These are phyloP conservation scores for Rhizophagus prolifer DNA, from an alignment of 192 early-diverging fungal species.

Conservation along the genomic window DNA sequence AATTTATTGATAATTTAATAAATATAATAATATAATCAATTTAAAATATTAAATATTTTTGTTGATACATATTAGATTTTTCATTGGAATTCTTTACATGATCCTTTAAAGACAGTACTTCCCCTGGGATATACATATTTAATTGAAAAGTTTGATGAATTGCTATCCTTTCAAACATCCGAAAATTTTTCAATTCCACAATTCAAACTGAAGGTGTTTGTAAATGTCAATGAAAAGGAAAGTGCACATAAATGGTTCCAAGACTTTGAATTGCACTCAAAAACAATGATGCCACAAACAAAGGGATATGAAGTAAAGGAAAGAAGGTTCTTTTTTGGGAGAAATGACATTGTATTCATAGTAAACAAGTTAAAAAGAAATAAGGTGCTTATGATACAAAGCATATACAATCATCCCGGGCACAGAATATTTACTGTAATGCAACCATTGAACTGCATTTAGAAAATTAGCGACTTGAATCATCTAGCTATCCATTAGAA, in stretches of 20 bases:
- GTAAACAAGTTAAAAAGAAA: neutral
- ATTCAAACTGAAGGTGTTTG: neutral
- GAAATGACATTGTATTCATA: conserved; percentile 10
- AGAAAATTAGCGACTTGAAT: neutral
- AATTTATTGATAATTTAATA: too few species aligned
- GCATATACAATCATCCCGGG: neutral
- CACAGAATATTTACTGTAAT: neutral
- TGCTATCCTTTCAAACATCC: neutral
- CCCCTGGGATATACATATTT: neutral
- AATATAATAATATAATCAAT: too few species aligned
- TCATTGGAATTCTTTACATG: too few species aligned
- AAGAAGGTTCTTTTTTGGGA: neutral
- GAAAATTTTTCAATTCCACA: neutral
- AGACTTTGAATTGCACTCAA: neutral
- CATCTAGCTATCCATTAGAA: neutral
- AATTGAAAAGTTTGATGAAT: neutral
- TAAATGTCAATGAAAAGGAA: conserved; percentile 5
- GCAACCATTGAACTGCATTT: neutral
- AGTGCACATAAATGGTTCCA: neutral
- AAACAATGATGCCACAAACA: conserved; percentile 1
- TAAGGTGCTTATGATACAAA: neutral
- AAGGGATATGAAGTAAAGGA: neutral
- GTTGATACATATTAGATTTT: too few species aligned
- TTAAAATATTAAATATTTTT: too few species aligned
- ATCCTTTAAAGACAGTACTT: neutral